Evolutionary conservation across 1,139 yeast species (phyloP), one percentile per base, ranked within the genome.

Genomic region (Hanseniaspora sp.): DNA sequence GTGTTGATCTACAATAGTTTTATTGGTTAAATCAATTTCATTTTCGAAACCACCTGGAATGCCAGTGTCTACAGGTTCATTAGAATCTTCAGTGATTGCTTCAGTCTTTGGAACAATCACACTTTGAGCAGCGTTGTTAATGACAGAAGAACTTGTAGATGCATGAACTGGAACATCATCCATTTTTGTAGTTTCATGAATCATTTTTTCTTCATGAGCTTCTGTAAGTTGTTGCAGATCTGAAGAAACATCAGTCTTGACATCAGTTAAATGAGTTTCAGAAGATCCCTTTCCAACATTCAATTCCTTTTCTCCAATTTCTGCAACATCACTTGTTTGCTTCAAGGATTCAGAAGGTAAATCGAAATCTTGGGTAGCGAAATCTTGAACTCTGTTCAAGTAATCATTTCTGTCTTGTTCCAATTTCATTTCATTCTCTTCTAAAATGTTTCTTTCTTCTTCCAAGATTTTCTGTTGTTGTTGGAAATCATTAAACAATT

Each of bases 81-180:
- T n/a, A 15, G 13, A 37, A 15, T 37, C 63, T 41, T 62, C 65
- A 48, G 56, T 58, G 28, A 34, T 13, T 11, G 2, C 13, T n/a
- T 29, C n/a, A 13, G 23, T 23, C 7, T 17, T 12, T n/a, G 34
- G 49, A 7, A 13, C 35, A 31, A 30, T 23, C 4, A 11, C 48
- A 29, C 95, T 86, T 67, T 82, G 78, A 0, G 96, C 90, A 2
- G 96, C 88, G 65, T 90, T 88, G 68, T 88, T 88, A 62, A 86
- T 94, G 18, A 88, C 95, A 55, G 95, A 86, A 0, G 96, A 87
- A 0, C 96, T 84, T 53, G 85, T 78, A 0, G 95, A 86, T 58
- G 83, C 88, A 1, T 95, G 85, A 65, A 81, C 79, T 69, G 65
- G 70, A 41, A 59, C 64, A 44, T 53, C 56, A 35, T 53, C 56